Evolutionary conservation across 2,329 filamentous ascomycete genomes (phyloP).

Genomic region (Arthrinium phaeospermum): DNA sequence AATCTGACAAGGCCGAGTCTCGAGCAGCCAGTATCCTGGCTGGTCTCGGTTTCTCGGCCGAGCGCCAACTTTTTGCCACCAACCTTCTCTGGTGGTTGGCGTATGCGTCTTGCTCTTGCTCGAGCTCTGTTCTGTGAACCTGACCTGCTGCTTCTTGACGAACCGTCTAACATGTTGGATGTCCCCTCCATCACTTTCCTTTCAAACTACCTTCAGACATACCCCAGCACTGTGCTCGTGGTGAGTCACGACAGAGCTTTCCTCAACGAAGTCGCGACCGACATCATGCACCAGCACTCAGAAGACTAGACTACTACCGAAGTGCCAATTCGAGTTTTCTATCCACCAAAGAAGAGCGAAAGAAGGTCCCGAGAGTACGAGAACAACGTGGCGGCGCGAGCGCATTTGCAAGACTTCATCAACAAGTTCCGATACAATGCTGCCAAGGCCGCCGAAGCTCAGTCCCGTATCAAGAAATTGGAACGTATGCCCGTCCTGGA

Average conservation of each 20-base stretch:
- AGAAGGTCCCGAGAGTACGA: conserved; percentile 98
- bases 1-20: conserved; percentile 97
- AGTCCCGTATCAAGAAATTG: conserved; percentile 98
- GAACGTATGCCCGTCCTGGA: conserved; percentile 95
- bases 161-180: conserved; percentile 99
- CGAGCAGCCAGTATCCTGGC: conserved; percentile 94
- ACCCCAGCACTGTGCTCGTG: conserved; percentile 93
- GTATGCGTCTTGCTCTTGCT: conserved; percentile 95
- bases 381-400: conserved; percentile 93
- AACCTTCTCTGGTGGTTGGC: conserved; percentile 99
- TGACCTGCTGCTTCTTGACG: conserved; percentile 92
- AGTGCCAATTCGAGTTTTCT: conserved; percentile 98
- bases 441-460: conserved; percentile 96
- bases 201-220: conserved; percentile 90
- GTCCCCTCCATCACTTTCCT: conserved; percentile 99
- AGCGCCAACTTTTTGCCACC: conserved; percentile 89
- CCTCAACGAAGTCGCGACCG: conserved; percentile 98
- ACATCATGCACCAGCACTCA: conserved; percentile 98
- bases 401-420: conserved; percentile 96
- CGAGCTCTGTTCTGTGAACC: conserved; percentile 98
- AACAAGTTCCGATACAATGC: conserved; percentile 99
- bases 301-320: conserved; percentile 98
- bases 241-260: conserved; percentile 99
- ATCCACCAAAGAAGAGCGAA: conserved; percentile 94
- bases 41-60: conserved; percentile 93